Evolutionary conservation across 345 rosid species (phyloP).

Genomic region (Iberis pinnata): DNA sequence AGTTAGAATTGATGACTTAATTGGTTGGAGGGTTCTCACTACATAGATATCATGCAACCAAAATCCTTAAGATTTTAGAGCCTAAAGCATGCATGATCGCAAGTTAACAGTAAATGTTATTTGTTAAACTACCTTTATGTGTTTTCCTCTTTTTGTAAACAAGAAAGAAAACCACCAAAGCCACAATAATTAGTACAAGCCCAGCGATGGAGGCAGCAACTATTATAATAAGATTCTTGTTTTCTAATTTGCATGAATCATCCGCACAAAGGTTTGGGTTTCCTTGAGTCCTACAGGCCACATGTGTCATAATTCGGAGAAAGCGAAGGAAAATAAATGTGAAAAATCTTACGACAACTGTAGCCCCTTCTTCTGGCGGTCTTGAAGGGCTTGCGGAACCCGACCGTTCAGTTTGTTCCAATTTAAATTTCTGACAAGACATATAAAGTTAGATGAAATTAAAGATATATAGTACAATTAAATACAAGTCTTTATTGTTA

Average conservation of each 20-base stretch:
- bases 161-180: constrained; percentile 1
- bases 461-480: too few species aligned
- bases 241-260: constrained; percentile 14
- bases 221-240: constrained; percentile 2
- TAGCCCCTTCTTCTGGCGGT: constrained; percentile 8
- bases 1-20: not conserved
- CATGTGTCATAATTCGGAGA: not conserved
- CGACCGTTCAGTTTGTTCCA: constrained; percentile 32
- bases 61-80: not conserved
- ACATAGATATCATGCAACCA: not conserved
- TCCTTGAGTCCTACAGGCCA: constrained; percentile 9
- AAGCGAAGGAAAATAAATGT: not conserved
- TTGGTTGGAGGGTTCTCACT: not conserved
- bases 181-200: constrained; percentile 3
- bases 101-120: not conserved
- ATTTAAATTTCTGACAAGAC: constrained; percentile 27
- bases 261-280: constrained; percentile 22
- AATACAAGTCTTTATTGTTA: not conserved
- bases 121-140: not conserved
- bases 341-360: constrained; percentile 17
- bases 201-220: constrained; percentile 26
- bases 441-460: not conserved
- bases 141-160: constrained; percentile 1
- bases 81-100: not conserved
- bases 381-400: constrained; percentile 21